Evolutionary conservation across 345 rosid genomes (phyloP), one percentile per base, ranked within the genome.

Genomic region (Lepidium sativum): DNA sequence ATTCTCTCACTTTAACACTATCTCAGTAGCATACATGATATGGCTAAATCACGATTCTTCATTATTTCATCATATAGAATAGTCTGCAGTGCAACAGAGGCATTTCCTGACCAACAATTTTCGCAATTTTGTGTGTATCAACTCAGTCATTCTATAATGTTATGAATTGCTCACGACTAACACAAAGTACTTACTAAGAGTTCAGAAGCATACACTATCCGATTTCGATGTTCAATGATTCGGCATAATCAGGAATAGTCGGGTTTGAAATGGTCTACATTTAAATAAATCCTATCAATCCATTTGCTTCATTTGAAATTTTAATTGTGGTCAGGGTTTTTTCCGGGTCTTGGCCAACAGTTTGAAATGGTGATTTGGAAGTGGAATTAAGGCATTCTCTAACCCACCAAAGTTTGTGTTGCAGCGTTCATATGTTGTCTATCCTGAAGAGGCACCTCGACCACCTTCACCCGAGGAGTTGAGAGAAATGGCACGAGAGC

Each of bases 391-490:
- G 55, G 9, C 25, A 44, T 33, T 32, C 29, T 0, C 9, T 57
- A 34, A 45, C 33, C 3, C 5, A 2, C 18, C 35, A 15, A 5
- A 20, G 29, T 27, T 18, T 60, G 4, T 74, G 31, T 27, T 27
- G 65, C 54, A 68, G 70, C 81, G 73, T 34, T 77, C 72, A 5
- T 75, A 81, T 70, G 65, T 81, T 18, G 83, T 77, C 1, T 81
- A 77, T 59, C 85, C 87, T 0, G 52, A 77, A 41, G 77, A 78
- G 33, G 78, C 50, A 38, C 72, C 67, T 32, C 63, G 74, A 40
- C 80, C 84, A 40, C 87, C 74, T 17, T 68, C 85, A 5, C 82
- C 88, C 0, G 85, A 83, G 37, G 85, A 83, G 67, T 39, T 81
- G 4, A 75, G 85, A 50, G 88, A 81, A 43, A 79, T 73, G 80